These are phyloP conservation scores for Penicillium sp. DNA, from an alignment of 2,329 filamentous ascomycete genomes.

Conservation along the genomic window DNA sequence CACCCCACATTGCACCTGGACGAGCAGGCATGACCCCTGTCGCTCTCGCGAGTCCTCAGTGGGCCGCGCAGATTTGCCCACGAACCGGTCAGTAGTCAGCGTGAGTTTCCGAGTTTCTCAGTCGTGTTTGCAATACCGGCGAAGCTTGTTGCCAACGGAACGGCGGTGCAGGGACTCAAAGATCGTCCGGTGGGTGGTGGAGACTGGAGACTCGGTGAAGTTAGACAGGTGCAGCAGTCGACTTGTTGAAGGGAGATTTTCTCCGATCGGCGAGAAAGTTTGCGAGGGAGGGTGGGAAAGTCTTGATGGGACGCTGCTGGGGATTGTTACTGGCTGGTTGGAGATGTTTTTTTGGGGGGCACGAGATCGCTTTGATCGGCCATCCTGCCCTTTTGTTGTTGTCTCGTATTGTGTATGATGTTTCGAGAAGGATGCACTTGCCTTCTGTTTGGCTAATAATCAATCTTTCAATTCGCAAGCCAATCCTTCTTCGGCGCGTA, in stretches of 20 bases:
- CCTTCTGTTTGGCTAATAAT: not conserved
- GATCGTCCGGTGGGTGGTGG: not conserved
- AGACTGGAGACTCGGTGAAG: not conserved
- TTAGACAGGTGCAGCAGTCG: not conserved
- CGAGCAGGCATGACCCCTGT: slow-evolving; percentile 27
- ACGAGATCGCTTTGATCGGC: slow-evolving; percentile 5
- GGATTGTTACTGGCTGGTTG: not conserved
- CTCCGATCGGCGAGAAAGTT: slow-evolving; percentile 3
- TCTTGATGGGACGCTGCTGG: slow-evolving; percentile 2
- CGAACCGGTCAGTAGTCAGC: slow-evolving; percentile 24
- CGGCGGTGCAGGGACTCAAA: slow-evolving; percentile 6
- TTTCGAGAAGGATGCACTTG: not conserved
- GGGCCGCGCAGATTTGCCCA: slow-evolving; percentile 16
- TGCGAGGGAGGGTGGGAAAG: not conserved
- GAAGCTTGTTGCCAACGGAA: slow-evolving; percentile 24
- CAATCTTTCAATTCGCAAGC: not conserved
- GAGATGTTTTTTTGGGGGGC: not conserved
- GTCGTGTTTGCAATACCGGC: slow-evolving; percentile 15
- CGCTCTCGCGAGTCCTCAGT: slow-evolving; percentile 13
- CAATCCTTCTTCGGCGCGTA: not conserved
- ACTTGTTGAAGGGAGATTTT: not conserved
- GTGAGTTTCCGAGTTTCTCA: not conserved
- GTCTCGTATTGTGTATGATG: not conserved
- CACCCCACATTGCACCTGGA: slow-evolving; percentile 26
- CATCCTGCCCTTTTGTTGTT: not conserved